Conservation (phyloP, 2,329 filamentous ascomycete species). For the Talaromyces sp. region DNA sequence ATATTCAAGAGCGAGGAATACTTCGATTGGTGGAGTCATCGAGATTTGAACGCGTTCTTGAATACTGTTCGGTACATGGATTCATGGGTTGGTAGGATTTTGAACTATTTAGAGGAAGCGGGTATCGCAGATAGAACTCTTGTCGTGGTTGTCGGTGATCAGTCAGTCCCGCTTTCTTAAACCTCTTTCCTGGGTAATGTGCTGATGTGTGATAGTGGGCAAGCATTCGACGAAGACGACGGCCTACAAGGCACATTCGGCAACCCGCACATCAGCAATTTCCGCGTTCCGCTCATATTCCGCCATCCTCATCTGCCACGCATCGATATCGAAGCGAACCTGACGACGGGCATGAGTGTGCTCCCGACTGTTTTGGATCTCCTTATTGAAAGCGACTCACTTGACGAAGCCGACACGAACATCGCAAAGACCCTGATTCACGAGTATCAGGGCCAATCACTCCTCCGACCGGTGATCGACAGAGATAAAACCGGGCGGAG, state of each 20-base stretch:
- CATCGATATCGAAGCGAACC: slow-evolving; percentile 39
- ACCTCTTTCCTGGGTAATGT: neutral
- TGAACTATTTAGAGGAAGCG: slow-evolving; percentile 42
- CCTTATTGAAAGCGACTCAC: slow-evolving; percentile 39
- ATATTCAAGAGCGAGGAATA: slow-evolving; percentile 27
- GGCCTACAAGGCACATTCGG: slow-evolving; percentile 43
- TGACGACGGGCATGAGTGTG: slow-evolving; percentile 42
- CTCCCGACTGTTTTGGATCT: slow-evolving; percentile 48
- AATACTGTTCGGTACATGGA: slow-evolving; percentile 46
- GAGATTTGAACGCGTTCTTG: slow-evolving; percentile 42
- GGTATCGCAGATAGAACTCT: slow-evolving; percentile 46
- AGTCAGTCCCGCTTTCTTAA: slow-evolving; percentile 21
- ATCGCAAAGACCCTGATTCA: slow-evolving; percentile 40
- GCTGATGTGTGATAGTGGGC: slow-evolving; percentile 26
- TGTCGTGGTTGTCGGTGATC: slow-evolving; percentile 47
- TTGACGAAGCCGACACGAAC: slow-evolving; percentile 32
- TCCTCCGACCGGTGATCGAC: slow-evolving; percentile 40
- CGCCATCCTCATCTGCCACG: slow-evolving; percentile 45
- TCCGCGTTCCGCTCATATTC: slow-evolving; percentile 46
- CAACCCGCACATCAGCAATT: slow-evolving; percentile 46
- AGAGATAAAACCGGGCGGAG: slow-evolving; percentile 25
- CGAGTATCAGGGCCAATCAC: slow-evolving; percentile 48
- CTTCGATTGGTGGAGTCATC: slow-evolving; percentile 24
- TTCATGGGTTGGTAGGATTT: slow-evolving; percentile 43
- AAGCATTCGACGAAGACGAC: slow-evolving; percentile 44